phyloP scores from a whole-genome alignment of 2,329 filamentous ascomycete genomes.

The Botrytis squamosa region DNA sequence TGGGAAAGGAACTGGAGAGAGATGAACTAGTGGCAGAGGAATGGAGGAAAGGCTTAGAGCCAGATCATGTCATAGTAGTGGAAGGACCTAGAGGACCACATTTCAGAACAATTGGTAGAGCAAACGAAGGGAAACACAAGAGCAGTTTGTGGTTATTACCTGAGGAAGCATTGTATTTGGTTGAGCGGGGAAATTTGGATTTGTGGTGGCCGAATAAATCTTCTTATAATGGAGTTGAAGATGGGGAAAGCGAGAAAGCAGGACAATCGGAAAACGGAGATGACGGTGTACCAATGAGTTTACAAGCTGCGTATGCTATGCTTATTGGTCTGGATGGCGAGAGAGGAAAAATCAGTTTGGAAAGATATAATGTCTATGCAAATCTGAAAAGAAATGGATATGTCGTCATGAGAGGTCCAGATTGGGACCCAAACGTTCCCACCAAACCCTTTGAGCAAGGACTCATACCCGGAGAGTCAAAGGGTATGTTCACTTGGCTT shows the following conservation, averaged over 20 bases:
- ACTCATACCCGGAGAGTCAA: constrained; percentile 19
- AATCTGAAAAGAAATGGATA: constrained; percentile 83
- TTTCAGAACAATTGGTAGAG: constrained; percentile 73
- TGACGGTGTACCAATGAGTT: constrained; percentile 75
- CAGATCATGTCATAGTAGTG: constrained; percentile 58
- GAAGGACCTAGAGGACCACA: constrained; percentile 70
- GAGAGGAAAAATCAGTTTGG: constrained; percentile 61
- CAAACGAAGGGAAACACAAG: constrained; percentile 55
- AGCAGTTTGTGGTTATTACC: constrained; percentile 78
- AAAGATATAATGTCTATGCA: constrained; percentile 85
- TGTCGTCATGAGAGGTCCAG: constrained; percentile 69
- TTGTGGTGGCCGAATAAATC: constrained; percentile 72
- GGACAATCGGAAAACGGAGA: constrained; percentile 51
- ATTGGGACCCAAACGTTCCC: constrained; percentile 43
- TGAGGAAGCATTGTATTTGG: constrained; percentile 85
- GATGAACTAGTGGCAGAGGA: constrained; percentile 61
- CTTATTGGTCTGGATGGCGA: constrained; percentile 71
- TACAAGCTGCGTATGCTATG: constrained; percentile 86
- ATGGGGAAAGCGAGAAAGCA: constrained; percentile 44
- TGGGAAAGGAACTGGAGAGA: constrained; percentile 33
- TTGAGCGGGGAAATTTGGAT: constrained; percentile 85
- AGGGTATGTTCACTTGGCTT: constrained; percentile 37
- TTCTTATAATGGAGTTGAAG: constrained; percentile 45
- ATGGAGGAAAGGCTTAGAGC: constrained; percentile 63
- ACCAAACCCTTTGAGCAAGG: constrained; percentile 21